Percentiles rank a stretch among this genome's conserved stretches.
Evolutionary conservation across 2,329 filamentous ascomycete species (phyloP).

Genomic region (Fonsecaea pedrosoi): DNA sequence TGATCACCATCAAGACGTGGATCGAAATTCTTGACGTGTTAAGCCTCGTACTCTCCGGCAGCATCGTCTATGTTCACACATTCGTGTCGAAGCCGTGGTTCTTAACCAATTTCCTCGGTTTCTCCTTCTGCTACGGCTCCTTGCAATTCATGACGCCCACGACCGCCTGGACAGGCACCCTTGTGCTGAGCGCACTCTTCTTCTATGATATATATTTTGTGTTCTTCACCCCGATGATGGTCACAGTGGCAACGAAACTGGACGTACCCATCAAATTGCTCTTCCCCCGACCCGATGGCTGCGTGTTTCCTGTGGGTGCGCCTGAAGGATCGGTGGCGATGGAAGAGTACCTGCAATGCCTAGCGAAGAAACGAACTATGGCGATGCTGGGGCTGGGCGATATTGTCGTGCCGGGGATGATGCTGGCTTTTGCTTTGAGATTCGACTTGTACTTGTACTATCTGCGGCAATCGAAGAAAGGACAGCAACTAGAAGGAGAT

Average conservation of each 20-base stretch:
- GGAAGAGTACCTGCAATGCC: constrained; percentile 38
- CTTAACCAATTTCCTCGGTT: constrained; percentile 84
- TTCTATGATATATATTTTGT: constrained; percentile 87
- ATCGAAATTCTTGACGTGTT: constrained; percentile 57
- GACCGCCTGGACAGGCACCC: constrained; percentile 79
- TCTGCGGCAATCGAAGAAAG: constrained; percentile 61
- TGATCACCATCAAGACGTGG: constrained; percentile 51
- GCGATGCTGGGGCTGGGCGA: constrained; percentile 94
- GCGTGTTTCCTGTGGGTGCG: constrained; percentile 48
- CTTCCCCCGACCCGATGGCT: constrained; percentile 68
- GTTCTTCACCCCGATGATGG: constrained; percentile 62
- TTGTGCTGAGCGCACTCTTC: constrained; percentile 81
- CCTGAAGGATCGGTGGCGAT: constrained; percentile 43
- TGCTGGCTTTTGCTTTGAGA: constrained; percentile 85
- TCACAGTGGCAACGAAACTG: constrained; percentile 77
- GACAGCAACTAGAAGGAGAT: constrained; percentile 34
- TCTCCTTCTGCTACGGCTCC: constrained; percentile 83
- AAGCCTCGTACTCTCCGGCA: constrained; percentile 62
- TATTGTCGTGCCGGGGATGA: constrained; percentile 88
- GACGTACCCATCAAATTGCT: constrained; percentile 93
- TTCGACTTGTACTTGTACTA: constrained; percentile 91
- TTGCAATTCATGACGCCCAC: constrained; percentile 87
- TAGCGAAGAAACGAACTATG: constrained; percentile 47
- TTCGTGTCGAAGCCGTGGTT: constrained; percentile 68
- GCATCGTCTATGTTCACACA: constrained; percentile 69